These are phyloP conservation scores for Umbelopsis ramanniana DNA, from an alignment of 192 early-diverging fungal genomes.

Conservation along the genomic window DNA sequence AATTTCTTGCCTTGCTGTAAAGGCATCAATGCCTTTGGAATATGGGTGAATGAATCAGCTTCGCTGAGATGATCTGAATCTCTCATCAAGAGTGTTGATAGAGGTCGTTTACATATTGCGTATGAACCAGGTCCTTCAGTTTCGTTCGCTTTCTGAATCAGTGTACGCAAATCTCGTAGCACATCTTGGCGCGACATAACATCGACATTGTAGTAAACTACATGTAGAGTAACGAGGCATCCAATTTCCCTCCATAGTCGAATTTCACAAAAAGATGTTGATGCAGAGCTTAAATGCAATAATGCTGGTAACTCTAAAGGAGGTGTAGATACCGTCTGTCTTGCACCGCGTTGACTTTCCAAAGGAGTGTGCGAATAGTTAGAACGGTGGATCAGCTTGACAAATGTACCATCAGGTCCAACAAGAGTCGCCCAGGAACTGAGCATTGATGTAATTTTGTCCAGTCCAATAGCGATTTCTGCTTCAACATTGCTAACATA, in stretches of 20 bases:
- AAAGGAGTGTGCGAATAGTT: neutral
- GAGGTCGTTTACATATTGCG: constrained; percentile 44
- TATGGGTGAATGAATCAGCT: neutral
- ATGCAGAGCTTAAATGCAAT: neutral
- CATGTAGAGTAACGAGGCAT: constrained; percentile 27
- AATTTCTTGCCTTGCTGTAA: neutral
- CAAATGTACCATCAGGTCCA: constrained; percentile 33
- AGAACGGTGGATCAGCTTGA: constrained; percentile 31
- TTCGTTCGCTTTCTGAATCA: neutral
- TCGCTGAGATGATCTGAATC: constrained; percentile 39
- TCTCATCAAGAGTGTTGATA: constrained; percentile 50
- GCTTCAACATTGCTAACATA: constrained; percentile 29
- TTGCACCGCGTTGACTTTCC: neutral
- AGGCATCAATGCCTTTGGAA: neutral
- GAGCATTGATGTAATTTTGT: constrained; percentile 13
- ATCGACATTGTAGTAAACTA: constrained; percentile 39
- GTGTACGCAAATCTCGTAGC: neutral
- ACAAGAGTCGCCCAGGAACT: constrained; percentile 33
- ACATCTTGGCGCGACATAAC: constrained; percentile 3
- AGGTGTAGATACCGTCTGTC: neutral
- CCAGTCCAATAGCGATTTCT: constrained; percentile 12
- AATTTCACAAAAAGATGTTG: constrained; percentile 40
- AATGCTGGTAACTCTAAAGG: constrained; percentile 1
- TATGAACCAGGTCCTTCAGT: neutral
- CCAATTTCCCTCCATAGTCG: constrained; percentile 38